Evolutionary conservation across 129 eudicot genomes (phyloP).

Genomic region (Glebionis coronaria): DNA sequence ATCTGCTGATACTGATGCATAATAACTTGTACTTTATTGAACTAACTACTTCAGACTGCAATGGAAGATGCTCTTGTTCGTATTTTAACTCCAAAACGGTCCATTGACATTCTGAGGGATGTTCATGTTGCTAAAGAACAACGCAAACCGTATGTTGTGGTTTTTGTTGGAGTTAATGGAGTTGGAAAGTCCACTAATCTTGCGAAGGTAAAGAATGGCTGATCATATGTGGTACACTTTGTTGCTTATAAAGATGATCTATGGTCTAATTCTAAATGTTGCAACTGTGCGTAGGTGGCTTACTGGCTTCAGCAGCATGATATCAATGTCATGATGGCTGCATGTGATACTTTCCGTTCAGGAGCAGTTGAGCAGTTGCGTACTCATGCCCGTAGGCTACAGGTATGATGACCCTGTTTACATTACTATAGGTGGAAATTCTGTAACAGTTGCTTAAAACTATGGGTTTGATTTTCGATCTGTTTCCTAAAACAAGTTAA

Average conservation of each 20-base stretch:
- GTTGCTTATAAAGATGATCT: neutral
- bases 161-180: conserved; percentile 96
- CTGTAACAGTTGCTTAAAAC: too few relatives aligned
- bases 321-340: conserved; percentile 97
- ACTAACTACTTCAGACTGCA: conserved; percentile 56
- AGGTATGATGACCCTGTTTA: conserved; percentile 44
- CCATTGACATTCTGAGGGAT: conserved; percentile 93
- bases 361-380: conserved; percentile 99
- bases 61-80: conserved; percentile 99
- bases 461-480: too few relatives aligned
- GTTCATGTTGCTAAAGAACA: conserved; percentile 95
- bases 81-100: conserved; percentile 85
- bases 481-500: too few relatives aligned
- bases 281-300: conserved; percentile 61
- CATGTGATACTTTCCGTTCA: conserved; percentile 96
- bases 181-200: conserved; percentile 99
- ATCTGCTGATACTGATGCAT: too few relatives aligned
- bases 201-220: conserved; percentile 61
- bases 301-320: conserved; percentile 97
- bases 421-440: neutral
- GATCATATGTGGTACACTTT: neutral
- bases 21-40: conserved; percentile 22
- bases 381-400: conserved; percentile 95
- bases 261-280: conserved; percentile 9
- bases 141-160: conserved; percentile 93